Evolutionary conservation across 257 asterid genomes (phyloP).

Genomic region (Salvia miltiorrhiza): DNA sequence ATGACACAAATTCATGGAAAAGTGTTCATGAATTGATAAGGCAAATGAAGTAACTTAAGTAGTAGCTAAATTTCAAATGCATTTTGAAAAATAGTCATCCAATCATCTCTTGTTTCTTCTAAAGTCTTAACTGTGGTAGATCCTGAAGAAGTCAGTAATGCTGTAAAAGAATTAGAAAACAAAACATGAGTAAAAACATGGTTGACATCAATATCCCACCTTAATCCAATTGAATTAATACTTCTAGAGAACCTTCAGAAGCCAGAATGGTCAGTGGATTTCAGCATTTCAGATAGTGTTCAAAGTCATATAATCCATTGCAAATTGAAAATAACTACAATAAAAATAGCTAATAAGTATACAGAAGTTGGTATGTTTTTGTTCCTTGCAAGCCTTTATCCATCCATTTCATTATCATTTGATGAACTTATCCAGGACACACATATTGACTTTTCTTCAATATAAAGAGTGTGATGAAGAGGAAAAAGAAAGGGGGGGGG

Average conservation of each 20-base stretch:
- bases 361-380: not conserved
- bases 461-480: not conserved
- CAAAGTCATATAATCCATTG: conserved; percentile 1
- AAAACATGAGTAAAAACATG: not conserved
- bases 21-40: conserved; percentile 12
- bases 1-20: not conserved
- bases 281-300: conserved; percentile 4
- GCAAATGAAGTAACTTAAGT: conserved; percentile 14
- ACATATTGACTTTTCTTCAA: conserved; percentile 8
- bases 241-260: conserved; percentile 12
- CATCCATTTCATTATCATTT: not conserved
- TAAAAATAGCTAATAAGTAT: not conserved
- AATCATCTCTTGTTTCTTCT: conserved; percentile 12
- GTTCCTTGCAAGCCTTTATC: conserved; percentile 2
- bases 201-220: conserved; percentile 7
- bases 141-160: not conserved
- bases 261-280: not conserved
- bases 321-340: not conserved
- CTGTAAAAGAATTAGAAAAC: not conserved
- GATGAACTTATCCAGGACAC: not conserved
- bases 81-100: conserved; percentile 10
- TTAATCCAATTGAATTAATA: not conserved
- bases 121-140: not conserved
- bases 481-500: not conserved
- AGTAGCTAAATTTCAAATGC: not conserved